Evolutionary conservation across 2,329 filamentous ascomycete genomes (phyloP).

Genomic region (Aspergillus glaucus): DNA sequence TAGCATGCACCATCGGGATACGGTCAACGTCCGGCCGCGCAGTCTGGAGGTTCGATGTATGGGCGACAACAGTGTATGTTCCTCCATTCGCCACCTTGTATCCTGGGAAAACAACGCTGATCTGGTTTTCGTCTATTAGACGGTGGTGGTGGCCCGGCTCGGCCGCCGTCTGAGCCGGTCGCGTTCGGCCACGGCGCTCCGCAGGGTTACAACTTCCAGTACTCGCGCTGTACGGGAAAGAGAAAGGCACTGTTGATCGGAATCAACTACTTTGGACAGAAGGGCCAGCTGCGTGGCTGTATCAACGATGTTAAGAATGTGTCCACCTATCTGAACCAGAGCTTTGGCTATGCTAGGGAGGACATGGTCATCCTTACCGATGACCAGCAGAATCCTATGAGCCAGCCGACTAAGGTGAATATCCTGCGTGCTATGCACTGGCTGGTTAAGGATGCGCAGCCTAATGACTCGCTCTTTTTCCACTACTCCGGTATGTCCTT

Average conservation of each 20-base stretch:
- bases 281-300: slow-evolving; percentile 82
- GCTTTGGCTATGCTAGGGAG: slow-evolving; percentile 87
- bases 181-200: slow-evolving; percentile 76
- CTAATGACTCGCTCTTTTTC: slow-evolving; percentile 94
- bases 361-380: slow-evolving; percentile 97
- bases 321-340: slow-evolving; percentile 80
- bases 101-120: background rate
- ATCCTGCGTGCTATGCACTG: slow-evolving; percentile 96
- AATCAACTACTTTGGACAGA: slow-evolving; percentile 94
- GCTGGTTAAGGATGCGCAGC: slow-evolving; percentile 86
- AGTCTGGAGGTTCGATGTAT: slow-evolving; percentile 33
- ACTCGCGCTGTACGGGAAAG: slow-evolving; percentile 82
- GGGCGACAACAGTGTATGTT: slow-evolving; percentile 33
- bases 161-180: slow-evolving; percentile 62
- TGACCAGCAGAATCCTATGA: slow-evolving; percentile 96
- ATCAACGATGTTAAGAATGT: slow-evolving; percentile 98
- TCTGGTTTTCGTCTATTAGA: background rate
- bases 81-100: background rate
- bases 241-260: slow-evolving; percentile 87
- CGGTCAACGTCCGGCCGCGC: slow-evolving; percentile 20
- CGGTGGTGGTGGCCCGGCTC: slow-evolving; percentile 47
- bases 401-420: slow-evolving; percentile 91
- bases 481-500: slow-evolving; percentile 74
- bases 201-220: slow-evolving; percentile 74
- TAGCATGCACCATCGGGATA: slow-evolving; percentile 25